phyloP scores from a whole-genome alignment of 2,329 filamentous ascomycete genomes.

The Sporothrix humicola region DNA sequence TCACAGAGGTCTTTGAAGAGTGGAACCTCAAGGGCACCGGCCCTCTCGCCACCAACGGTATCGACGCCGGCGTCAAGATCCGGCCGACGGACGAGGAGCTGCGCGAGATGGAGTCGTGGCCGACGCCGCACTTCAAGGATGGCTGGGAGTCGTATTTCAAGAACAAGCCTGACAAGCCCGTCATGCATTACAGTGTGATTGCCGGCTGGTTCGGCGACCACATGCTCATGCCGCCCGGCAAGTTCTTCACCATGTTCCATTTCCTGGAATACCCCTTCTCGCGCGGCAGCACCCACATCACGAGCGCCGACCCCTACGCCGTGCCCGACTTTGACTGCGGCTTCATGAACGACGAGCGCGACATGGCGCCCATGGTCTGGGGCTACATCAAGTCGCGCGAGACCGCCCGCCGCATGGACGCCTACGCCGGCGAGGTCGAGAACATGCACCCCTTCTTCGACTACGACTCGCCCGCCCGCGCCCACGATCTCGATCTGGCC shows the following conservation, averaged over 20 bases:
- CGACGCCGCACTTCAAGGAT: constrained; percentile 72
- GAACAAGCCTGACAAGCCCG: constrained; percentile 82
- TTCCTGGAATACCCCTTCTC: constrained; percentile 81
- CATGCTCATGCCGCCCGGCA: constrained; percentile 71
- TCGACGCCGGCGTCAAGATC: constrained; percentile 80
- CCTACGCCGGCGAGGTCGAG: constrained; percentile 76
- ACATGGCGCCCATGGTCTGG: constrained; percentile 87
- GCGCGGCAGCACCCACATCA: constrained; percentile 73
- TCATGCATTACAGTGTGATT: constrained; percentile 85
- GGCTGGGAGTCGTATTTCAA: constrained; percentile 86
- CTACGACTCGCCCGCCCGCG: constrained; percentile 71
- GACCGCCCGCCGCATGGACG: constrained; percentile 77
- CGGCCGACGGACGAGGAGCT: constrained; percentile 72
- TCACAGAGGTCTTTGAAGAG: constrained; percentile 73
- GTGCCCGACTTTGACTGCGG: constrained; percentile 78
- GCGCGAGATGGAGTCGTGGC: constrained; percentile 72
- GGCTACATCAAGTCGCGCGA: constrained; percentile 82
- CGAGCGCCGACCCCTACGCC: constrained; percentile 73
- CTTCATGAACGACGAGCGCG: constrained; percentile 84
- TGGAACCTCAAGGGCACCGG: constrained; percentile 82
- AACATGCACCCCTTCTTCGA: constrained; percentile 73
- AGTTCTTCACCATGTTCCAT: constrained; percentile 85
- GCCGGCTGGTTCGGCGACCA: constrained; percentile 68
- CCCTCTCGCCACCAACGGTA: constrained; percentile 76
- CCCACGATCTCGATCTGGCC: constrained; percentile 73